phyloP scores from a whole-genome alignment of 208 protist species.

The Blechomonas ayalai region DNA sequence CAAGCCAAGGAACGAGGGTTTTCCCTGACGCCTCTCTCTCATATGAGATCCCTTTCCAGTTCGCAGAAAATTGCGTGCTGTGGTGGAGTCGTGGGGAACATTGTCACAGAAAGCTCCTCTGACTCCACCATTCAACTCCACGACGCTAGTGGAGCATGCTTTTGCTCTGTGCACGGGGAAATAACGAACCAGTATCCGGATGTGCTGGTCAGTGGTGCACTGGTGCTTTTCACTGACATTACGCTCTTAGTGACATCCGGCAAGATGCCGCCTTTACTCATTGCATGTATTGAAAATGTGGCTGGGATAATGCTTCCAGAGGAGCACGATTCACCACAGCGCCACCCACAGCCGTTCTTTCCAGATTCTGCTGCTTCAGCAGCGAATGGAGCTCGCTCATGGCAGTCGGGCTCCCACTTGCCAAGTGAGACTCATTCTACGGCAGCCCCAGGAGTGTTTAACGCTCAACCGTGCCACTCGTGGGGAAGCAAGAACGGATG shows the following conservation, averaged over 20 bases:
- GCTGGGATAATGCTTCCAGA: slow-evolving; percentile 61
- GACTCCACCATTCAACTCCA: slow-evolving; percentile 74
- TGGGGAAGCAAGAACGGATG: too few relatives aligned
- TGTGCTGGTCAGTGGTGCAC: slow-evolving; percentile 45
- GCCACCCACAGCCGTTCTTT: too few relatives aligned
- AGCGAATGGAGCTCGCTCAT: too few relatives aligned
- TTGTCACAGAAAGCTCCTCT: slow-evolving; percentile 67
- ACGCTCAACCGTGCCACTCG: neutral
- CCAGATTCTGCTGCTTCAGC: too few relatives aligned
- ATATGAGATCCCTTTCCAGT: slow-evolving; percentile 16
- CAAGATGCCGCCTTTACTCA: slow-evolving; percentile 62
- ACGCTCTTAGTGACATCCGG: slow-evolving; percentile 39
- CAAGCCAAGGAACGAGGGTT: slow-evolving; percentile 32
- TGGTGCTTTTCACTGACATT: slow-evolving; percentile 64
- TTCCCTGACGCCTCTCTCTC: slow-evolving; percentile 34
- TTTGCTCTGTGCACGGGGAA: slow-evolving; percentile 72
- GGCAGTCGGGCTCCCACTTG: too few relatives aligned
- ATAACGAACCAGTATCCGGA: slow-evolving; percentile 67
- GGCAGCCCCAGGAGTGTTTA: too few relatives aligned
- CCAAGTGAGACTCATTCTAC: too few relatives aligned
- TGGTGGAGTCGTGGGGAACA: slow-evolving; percentile 53
- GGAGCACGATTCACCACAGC: slow-evolving; percentile 6
- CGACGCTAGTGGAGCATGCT: slow-evolving; percentile 47
- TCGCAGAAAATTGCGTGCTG: slow-evolving; percentile 73
- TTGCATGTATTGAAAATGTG: slow-evolving; percentile 72